phyloP scores from a whole-genome alignment of 441 rosid species.

The Brassica balearica region DNA sequence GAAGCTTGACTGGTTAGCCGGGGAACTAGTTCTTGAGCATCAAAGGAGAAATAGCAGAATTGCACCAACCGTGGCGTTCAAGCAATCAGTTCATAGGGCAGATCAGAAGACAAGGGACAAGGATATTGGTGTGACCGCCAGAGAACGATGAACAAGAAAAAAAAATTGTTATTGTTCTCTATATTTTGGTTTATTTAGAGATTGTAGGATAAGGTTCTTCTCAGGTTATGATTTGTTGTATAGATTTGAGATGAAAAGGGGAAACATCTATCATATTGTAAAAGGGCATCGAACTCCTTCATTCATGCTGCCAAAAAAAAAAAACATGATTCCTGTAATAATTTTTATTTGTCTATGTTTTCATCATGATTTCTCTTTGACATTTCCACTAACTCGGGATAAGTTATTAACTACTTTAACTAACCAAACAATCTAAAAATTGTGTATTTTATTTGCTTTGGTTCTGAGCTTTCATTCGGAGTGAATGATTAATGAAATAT shows the following conservation, averaged over 20 bases:
- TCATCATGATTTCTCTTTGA: slow-evolving; percentile 32
- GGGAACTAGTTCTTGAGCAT: slow-evolving; percentile 89
- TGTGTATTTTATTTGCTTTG: background rate
- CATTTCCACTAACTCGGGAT: slow-evolving; percentile 23
- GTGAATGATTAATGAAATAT: background rate
- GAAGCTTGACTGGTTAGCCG: slow-evolving; percentile 88
- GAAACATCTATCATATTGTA: slow-evolving; percentile 20
- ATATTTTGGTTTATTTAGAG: slow-evolving; percentile 18
- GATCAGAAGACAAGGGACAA: slow-evolving; percentile 43
- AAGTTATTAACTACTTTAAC: slow-evolving; percentile 4
- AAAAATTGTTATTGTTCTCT: background rate
- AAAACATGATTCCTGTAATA: slow-evolving; percentile 37
- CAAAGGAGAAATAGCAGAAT: slow-evolving; percentile 91
- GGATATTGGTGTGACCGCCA: slow-evolving; percentile 41
- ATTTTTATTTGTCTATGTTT: slow-evolving; percentile 25
- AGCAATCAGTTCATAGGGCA: slow-evolving; percentile 67
- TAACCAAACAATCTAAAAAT: background rate
- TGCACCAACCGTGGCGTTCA: slow-evolving; percentile 97
- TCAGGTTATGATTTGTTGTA: slow-evolving; percentile 41
- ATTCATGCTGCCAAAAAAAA: slow-evolving; percentile 23
- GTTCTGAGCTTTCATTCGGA: background rate
- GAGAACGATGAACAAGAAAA: slow-evolving; percentile 36
- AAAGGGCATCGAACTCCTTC: slow-evolving; percentile 7
- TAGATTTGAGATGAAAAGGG: slow-evolving; percentile 36
- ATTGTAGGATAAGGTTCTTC: slow-evolving; percentile 24